Conservation (phyloP, 768 basidiomycete genomes). For the Nevesoporus exiguus region DNA sequence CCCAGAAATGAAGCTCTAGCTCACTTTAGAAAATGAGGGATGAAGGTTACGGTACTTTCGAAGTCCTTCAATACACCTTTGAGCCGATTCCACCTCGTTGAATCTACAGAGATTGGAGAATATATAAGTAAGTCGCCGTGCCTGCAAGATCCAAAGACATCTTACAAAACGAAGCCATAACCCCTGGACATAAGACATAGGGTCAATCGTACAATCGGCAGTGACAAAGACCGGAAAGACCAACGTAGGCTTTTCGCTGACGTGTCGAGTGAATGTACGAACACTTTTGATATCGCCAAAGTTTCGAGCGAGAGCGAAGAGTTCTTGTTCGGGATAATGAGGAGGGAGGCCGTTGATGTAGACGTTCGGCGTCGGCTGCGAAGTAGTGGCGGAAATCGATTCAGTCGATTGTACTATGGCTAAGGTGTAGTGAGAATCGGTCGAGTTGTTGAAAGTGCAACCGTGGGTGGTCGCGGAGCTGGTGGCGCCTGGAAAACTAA, state of each 20-base stretch:
- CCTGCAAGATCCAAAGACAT: slow-evolving; percentile 11
- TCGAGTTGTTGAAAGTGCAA: slow-evolving; percentile 6
- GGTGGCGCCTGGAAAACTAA: slow-evolving; percentile 21
- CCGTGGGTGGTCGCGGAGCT: slow-evolving; percentile 11
- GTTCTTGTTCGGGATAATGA: slow-evolving; percentile 76
- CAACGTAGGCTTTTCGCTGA: slow-evolving; percentile 63
- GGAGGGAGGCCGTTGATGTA: slow-evolving; percentile 88
- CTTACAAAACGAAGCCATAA: slow-evolving; percentile 78
- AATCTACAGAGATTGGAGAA: slow-evolving; percentile 46
- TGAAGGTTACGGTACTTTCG: slow-evolving; percentile 74
- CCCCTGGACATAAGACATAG: slow-evolving; percentile 45
- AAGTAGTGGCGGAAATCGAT: slow-evolving; percentile 5
- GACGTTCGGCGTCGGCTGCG: slow-evolving; percentile 62
- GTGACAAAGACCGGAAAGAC: slow-evolving; percentile 16
- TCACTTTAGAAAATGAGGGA: slow-evolving; percentile 83
- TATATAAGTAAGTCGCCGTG: not conserved
- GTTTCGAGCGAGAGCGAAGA: slow-evolving; percentile 66
- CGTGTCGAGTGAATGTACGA: slow-evolving; percentile 79
- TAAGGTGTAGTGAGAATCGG: slow-evolving; percentile 13
- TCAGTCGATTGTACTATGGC: slow-evolving; percentile 15
- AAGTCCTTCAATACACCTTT: slow-evolving; percentile 68
- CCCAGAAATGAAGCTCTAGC: slow-evolving; percentile 3
- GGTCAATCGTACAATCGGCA: not conserved
- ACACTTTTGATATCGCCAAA: slow-evolving; percentile 77
- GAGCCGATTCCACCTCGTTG: slow-evolving; percentile 60